Evolutionary conservation across 164 flowering plant genomes (phyloP).

Genomic region (Macadamia integrifolia): DNA sequence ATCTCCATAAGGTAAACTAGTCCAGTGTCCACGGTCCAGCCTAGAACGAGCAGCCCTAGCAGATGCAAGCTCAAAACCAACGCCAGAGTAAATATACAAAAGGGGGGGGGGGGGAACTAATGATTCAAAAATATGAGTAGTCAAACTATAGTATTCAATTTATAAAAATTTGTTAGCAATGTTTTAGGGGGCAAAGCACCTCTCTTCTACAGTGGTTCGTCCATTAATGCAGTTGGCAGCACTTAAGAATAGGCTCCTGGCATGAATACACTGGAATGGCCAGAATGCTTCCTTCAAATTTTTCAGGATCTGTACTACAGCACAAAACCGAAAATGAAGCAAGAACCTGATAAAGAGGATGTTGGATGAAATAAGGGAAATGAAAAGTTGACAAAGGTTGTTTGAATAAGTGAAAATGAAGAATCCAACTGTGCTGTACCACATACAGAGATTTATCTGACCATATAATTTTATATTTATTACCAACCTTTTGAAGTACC

Average conservation of each 20-base stretch:
- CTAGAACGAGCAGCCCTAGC: constrained; percentile 85
- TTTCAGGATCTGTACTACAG: constrained; percentile 50
- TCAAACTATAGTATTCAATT: not conserved
- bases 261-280: constrained; percentile 67
- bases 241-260: constrained; percentile 55
- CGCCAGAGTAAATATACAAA: constrained; percentile 14
- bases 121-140: not conserved
- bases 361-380: too few relatives aligned
- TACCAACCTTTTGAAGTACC: too few relatives aligned
- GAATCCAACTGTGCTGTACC: too few relatives aligned
- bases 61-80: constrained; percentile 74
- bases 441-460: too few relatives aligned
- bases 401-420: too few relatives aligned
- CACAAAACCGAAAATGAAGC: too few relatives aligned
- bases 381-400: too few relatives aligned
- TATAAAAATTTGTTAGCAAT: not conserved
- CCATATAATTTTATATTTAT: too few relatives aligned
- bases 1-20: constrained; percentile 70
- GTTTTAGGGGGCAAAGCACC: constrained; percentile 25
- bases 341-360: too few relatives aligned
- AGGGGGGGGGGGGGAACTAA: constrained; percentile 1
- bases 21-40: constrained; percentile 89
- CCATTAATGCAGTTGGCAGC: constrained; percentile 59
- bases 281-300: constrained; percentile 70
- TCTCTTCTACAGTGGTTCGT: constrained; percentile 32